A percentile compares a stretch with the other conserved stretches of the same genome.
Conservation (phyloP, 225 moss, liverwort and hornwort genomes). For the Bryoerythrophyllum caledonicum region DNA sequence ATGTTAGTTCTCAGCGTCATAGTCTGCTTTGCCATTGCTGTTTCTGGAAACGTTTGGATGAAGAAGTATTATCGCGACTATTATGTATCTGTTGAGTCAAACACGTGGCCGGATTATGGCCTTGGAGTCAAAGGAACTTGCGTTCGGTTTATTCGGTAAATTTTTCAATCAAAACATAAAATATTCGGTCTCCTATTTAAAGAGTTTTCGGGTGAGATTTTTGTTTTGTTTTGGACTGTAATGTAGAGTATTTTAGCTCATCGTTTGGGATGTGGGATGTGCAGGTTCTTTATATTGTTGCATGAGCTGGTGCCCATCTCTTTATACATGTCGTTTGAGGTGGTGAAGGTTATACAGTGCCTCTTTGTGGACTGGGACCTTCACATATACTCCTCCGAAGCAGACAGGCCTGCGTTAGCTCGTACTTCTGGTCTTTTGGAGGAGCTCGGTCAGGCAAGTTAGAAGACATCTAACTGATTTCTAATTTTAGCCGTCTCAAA, state of each 20-base stretch:
- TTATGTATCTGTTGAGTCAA: conserved; percentile 29
- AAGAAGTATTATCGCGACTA: conserved; percentile 21
- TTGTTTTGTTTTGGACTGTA: background rate
- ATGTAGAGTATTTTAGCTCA: background rate
- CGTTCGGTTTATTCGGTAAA: conserved; percentile 41
- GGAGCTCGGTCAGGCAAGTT: conserved; percentile 77
- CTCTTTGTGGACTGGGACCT: conserved; percentile 74
- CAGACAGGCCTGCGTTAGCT: conserved; percentile 62
- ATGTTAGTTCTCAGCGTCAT: conserved; percentile 60
- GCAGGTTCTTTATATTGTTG: conserved; percentile 81
- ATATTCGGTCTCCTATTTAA: background rate
- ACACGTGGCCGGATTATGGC: conserved; percentile 50
- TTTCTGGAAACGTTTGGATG: conserved; percentile 58
- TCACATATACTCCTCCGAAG: conserved; percentile 66
- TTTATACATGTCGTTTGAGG: conserved; percentile 79
- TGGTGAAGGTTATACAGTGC: conserved; percentile 84
- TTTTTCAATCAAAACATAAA: background rate
- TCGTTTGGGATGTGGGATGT: conserved; percentile 32
- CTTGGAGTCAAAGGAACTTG: conserved; percentile 47
- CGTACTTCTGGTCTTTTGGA: conserved; percentile 65
- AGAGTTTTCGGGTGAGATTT: no score
- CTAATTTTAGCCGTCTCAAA: no score
- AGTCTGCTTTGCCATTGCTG: conserved; percentile 62
- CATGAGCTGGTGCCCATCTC: conserved; percentile 85
- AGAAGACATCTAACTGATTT: background rate